Evolutionary conservation across 352 stramenopile genomes (phyloP).

Genomic region (Phytophthora cryptogea): DNA sequence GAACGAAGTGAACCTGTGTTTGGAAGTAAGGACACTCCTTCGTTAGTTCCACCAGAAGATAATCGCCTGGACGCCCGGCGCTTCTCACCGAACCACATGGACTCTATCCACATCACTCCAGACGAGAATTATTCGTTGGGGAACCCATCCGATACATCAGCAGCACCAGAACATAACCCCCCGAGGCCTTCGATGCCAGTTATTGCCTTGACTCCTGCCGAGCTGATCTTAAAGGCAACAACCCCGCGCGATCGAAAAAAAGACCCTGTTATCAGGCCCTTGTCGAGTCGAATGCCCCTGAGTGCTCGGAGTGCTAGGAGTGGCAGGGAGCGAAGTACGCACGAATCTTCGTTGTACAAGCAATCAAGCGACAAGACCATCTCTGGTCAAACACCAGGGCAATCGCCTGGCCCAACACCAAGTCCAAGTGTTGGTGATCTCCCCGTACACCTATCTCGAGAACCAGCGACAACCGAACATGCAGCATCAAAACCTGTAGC

Average conservation of each 20-base stretch:
- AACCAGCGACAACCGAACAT: neutral
- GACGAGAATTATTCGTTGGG: constrained; percentile 32
- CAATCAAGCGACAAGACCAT: constrained; percentile 5
- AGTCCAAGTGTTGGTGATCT: constrained; percentile 18
- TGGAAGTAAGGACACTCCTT: constrained; percentile 12
- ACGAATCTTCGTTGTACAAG: constrained; percentile 9
- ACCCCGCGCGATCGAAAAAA: constrained; percentile 22
- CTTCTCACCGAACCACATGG: constrained; percentile 11
- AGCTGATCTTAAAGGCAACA: constrained; percentile 58
- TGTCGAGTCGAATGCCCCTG: constrained; percentile 33
- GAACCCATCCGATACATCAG: constrained; percentile 12
- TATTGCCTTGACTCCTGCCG: constrained; percentile 49
- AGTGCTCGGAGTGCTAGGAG: constrained; percentile 27
- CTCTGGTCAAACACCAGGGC: neutral
- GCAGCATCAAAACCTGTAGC: neutral
- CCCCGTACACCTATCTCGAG: neutral
- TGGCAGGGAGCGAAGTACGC: constrained; percentile 7
- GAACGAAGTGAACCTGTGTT: constrained; percentile 13
- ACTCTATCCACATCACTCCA: constrained; percentile 11
- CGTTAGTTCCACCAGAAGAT: constrained; percentile 2
- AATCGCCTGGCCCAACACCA: constrained; percentile 13
- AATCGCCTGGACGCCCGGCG: constrained; percentile 20
- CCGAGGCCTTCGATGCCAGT: constrained; percentile 35
- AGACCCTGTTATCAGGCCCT: constrained; percentile 35
- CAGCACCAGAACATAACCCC: constrained; percentile 7